A percentile compares a stretch with the other conserved stretches of the same genome.
phyloP scores from a whole-genome alignment of 306 rosid genomes.

The Chamaecrista fasciculata region DNA sequence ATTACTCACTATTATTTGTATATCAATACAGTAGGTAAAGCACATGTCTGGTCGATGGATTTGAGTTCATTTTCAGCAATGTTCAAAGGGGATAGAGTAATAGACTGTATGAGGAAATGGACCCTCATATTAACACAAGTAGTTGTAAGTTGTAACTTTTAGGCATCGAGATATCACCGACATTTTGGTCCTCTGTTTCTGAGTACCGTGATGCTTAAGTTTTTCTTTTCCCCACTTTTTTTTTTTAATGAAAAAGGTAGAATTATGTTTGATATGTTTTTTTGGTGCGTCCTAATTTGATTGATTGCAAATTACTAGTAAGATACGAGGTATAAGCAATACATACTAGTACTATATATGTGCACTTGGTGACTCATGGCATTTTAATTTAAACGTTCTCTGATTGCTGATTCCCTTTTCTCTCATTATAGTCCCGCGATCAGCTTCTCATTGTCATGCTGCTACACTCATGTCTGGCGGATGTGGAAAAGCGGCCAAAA shows the following conservation, averaged over 20 bases:
- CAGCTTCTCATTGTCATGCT: conserved; percentile 52
- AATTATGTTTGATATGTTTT: not conserved
- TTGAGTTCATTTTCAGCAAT: conserved; percentile 29
- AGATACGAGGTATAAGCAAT: not conserved
- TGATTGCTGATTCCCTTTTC: conserved; percentile 31
- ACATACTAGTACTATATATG: not conserved
- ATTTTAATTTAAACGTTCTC: not conserved
- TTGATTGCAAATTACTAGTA: not conserved
- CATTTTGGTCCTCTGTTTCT: conserved; percentile 9
- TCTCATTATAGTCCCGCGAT: conserved; percentile 11
- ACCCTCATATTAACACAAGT: not conserved
- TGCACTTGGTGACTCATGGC: conserved; percentile 7
- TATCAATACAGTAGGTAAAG: conserved; percentile 34
- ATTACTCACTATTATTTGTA: conserved; percentile 18
- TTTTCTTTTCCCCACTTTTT: not conserved
- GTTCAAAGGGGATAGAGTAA: not conserved
- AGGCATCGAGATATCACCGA: conserved; percentile 23
- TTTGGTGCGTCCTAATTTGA: not conserved
- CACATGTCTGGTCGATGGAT: conserved; percentile 41
- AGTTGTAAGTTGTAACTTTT: not conserved
- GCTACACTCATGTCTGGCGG: conserved; percentile 45
- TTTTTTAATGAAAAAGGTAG: not conserved
- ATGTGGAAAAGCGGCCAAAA: conserved; percentile 51
- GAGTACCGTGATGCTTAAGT: not conserved
- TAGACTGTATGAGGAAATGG: conserved; percentile 14